phyloP scores from a whole-genome alignment of 768 basidiomycete species.

The Amanita muscaria region DNA sequence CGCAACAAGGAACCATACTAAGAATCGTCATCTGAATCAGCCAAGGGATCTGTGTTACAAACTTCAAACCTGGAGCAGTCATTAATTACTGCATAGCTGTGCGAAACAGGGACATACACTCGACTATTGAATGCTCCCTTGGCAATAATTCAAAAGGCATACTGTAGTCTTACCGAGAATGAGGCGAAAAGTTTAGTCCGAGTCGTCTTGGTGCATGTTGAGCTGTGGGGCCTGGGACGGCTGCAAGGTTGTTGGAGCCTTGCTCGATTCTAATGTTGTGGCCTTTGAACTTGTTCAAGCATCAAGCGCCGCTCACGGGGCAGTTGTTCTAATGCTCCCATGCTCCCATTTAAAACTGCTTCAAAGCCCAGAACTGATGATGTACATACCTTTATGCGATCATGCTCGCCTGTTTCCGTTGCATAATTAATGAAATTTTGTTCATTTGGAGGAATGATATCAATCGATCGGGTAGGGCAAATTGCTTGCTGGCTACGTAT shows the following conservation, averaged over 20 bases:
- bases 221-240: slow-evolving; percentile 5
- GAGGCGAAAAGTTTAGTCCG: too few relatives aligned
- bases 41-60: slow-evolving; percentile 50
- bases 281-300: neutral
- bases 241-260: slow-evolving; percentile 9
- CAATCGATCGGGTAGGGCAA: neutral
- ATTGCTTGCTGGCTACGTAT: neutral
- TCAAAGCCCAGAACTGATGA: too few relatives aligned
- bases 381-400: too few relatives aligned
- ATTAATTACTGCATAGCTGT: slow-evolving; percentile 3
- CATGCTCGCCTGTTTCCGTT: too few relatives aligned
- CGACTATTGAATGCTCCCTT: slow-evolving; percentile 35
- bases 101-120: slow-evolving; percentile 29
- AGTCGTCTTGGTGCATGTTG: slow-evolving; percentile 3
- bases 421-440: slow-evolving; percentile 4
- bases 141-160: too few relatives aligned
- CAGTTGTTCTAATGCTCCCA: too few relatives aligned
- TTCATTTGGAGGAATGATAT: slow-evolving; percentile 1
- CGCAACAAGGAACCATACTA: slow-evolving; percentile 27
- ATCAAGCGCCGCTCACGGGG: neutral
- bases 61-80: slow-evolving; percentile 6
- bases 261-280: too few relatives aligned
- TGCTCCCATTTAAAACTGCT: too few relatives aligned
- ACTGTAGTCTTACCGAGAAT: too few relatives aligned
- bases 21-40: slow-evolving; percentile 67